Base-by-base conservation (phyloP, 176 grass and related monocot genomes). In the Hsuehochloa calcarea region DNA sequence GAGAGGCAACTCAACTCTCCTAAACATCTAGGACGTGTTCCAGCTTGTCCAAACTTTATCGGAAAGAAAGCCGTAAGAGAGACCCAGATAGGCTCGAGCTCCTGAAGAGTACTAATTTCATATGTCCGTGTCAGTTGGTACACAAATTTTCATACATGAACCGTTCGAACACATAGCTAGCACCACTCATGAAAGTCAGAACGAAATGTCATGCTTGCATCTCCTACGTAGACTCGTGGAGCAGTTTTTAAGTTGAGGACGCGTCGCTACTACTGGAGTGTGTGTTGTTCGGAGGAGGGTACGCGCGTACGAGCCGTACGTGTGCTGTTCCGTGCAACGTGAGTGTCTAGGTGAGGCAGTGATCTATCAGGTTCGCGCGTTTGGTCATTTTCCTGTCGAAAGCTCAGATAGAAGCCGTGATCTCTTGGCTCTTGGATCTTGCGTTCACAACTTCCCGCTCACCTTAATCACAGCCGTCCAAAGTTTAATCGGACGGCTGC, bases 301-400 rank as follows among this genome's bases (percentile, higher is more conserved):
- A n/a, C 63, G 51, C 10, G 55, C 39, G 39, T 22, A 78, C 74
- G 65, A 39, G 7, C 84, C 52, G 65, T n/a, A n/a, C n/a, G n/a
- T n/a, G n/a, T 84, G 72, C 41, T 49, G 19, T 64, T 75, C 81
- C 81, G 69, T 59, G 80, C 68, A 14, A 43, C 22, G 10, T 46
- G 29, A 17, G 7, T 8, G 29, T 29, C 29, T 29, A 1, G 29
- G 1, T n/a, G 74, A 40, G 11, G 9, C 9, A 10, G 1, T 44
- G 43, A 44, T 9, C 73, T 13, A n/a, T n/a, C n/a, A 25, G 6
- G 10, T 12, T 63, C 5, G 11, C 12, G 23, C 4, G 39, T 66
- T 29, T 50, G 81, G 55, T 72, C 41, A 61, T 74, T 72, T 49
- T 37, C 67, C 40, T 46, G 68, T 62, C 39, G 68, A 44, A 47